These are phyloP conservation scores for Fraxinus albicans DNA, from an alignment of 305 asterid species.

Conservation along the genomic window DNA sequence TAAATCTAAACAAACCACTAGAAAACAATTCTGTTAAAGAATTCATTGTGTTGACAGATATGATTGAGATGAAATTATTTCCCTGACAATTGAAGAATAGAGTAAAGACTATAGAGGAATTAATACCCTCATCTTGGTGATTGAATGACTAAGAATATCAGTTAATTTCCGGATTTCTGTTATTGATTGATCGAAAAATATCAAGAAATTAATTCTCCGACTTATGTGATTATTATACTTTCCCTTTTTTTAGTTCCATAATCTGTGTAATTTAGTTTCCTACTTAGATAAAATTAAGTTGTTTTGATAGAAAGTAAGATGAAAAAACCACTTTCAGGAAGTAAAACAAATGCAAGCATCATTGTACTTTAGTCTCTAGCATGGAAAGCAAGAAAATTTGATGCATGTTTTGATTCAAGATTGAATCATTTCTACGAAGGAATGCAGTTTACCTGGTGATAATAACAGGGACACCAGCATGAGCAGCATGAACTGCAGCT, in stretches of 20 bases:
- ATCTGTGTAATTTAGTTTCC: background rate
- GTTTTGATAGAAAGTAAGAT: background rate
- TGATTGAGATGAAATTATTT: background rate
- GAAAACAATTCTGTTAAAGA: background rate
- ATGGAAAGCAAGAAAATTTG: background rate
- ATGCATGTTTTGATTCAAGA: background rate
- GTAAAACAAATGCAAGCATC: background rate
- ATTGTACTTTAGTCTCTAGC: background rate
- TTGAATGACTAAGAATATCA: background rate
- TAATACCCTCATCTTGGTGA: conserved; percentile 5
- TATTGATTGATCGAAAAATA: background rate
- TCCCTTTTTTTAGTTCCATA: background rate
- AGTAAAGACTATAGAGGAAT: background rate
- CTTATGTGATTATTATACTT: background rate
- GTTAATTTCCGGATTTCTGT: background rate
- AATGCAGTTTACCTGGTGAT: conserved; percentile 50
- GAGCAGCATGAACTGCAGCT: conserved; percentile 57
- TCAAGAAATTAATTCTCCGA: background rate
- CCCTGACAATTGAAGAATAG: background rate
- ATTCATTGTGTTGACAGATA: background rate
- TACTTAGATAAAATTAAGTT: background rate
- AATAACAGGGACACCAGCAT: conserved; percentile 63
- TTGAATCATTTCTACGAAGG: background rate
- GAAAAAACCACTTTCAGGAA: background rate
- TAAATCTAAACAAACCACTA: background rate